These are phyloP conservation scores for Phytophthora ohioensis DNA, from an alignment of 352 stramenopile species.

Conservation along the genomic window DNA sequence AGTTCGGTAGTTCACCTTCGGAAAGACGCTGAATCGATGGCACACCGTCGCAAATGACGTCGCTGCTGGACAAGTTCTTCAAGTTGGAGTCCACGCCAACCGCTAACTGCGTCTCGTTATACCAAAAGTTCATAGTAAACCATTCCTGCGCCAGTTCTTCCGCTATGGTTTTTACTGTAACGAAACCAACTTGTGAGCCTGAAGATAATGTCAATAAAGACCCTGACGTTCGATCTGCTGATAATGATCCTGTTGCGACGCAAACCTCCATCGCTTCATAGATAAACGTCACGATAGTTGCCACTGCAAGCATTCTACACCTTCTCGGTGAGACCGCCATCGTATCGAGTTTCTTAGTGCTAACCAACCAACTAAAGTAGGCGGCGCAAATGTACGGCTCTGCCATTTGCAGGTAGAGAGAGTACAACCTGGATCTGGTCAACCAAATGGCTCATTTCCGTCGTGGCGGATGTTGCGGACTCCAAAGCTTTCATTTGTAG, in stretches of 20 bases:
- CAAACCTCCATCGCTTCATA: conserved; percentile 9
- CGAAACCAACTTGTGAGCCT: conserved; percentile 11
- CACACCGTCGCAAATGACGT: conserved; percentile 39
- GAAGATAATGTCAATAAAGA: conserved; percentile 7
- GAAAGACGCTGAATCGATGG: conserved; percentile 42
- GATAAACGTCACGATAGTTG: conserved; percentile 31
- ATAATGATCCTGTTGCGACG: conserved; percentile 18
- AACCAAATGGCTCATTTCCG: conserved; percentile 37
- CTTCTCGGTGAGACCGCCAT: conserved; percentile 30
- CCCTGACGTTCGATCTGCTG: background rate
- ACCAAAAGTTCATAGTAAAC: conserved; percentile 40
- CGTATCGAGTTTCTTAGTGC: conserved; percentile 32
- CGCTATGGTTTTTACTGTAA: conserved; percentile 24
- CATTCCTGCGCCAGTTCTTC: conserved; percentile 41
- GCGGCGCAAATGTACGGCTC: conserved; percentile 1
- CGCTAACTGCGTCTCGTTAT: conserved; percentile 45
- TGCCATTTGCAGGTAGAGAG: conserved; percentile 36
- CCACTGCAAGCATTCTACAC: conserved; percentile 17
- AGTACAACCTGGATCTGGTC: conserved; percentile 8
- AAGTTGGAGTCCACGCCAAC: conserved; percentile 37
- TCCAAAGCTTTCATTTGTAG: conserved; percentile 6
- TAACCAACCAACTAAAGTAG: conserved; percentile 9
- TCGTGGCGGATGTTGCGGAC: conserved; percentile 24
- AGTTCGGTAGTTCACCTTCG: conserved; percentile 28
- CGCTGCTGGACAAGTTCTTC: conserved; percentile 29